These are phyloP conservation scores for Fragaria ananassa DNA, from an alignment of 306 rosid species.

Conservation along the genomic window DNA sequence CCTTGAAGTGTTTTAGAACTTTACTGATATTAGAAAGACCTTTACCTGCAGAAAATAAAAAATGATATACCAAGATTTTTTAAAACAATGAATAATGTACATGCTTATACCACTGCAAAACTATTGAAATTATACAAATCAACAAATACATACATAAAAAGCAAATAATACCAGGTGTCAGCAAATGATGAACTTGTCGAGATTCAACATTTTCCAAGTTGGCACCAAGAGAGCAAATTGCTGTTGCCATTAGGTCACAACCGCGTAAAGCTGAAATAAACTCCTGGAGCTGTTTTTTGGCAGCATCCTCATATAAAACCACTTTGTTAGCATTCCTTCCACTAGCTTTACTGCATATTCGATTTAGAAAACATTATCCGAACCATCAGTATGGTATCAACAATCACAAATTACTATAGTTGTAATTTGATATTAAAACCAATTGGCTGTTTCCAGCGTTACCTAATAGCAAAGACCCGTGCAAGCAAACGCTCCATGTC, in stretches of 20 bases:
- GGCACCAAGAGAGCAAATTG: constrained; percentile 60
- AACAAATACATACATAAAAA: neutral
- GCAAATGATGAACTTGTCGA: constrained; percentile 57
- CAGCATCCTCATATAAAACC: constrained; percentile 81
- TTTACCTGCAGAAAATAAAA: constrained; percentile 47
- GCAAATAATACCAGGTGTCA: constrained; percentile 63
- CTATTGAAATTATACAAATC: constrained; percentile 5
- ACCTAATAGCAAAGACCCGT: constrained; percentile 71
- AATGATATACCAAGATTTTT: neutral
- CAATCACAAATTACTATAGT: constrained; percentile 12
- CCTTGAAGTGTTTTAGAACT: constrained; percentile 71
- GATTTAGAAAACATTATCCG: constrained; percentile 20
- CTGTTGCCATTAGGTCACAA: constrained; percentile 74
- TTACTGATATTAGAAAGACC: constrained; percentile 74
- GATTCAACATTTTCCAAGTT: constrained; percentile 62
- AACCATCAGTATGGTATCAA: constrained; percentile 17
- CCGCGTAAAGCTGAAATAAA: constrained; percentile 77
- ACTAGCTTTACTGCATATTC: constrained; percentile 65
- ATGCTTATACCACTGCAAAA: constrained; percentile 3
- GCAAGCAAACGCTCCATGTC: constrained; percentile 93
- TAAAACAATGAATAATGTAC: neutral
- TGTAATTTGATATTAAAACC: neutral
- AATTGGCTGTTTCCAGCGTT: constrained; percentile 25
- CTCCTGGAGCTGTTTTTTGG: constrained; percentile 81
- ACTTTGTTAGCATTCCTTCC: constrained; percentile 89